Evolutionary conservation across 1,139 yeast genomes (phyloP), one percentile per base, ranked within the genome.

Genomic region (Yamadazyma dushanensis): DNA sequence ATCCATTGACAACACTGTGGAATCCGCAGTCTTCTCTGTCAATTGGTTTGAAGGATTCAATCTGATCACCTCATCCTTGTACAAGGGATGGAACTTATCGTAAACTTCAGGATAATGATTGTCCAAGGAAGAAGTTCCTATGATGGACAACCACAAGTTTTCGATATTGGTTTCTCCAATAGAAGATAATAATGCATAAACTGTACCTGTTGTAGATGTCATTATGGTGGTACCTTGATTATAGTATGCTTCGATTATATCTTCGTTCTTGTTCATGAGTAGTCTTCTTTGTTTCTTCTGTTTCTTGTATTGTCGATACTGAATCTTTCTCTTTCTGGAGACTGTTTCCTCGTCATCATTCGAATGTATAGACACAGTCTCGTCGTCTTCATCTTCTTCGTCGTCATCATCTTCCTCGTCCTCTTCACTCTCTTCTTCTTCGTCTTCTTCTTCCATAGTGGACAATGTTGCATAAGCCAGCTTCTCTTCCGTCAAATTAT

Each of bases 51-150:
- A 50, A 3, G 75, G 75, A 35, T 60, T 66, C 44, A 90, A 63
- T 51, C 98, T 76, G 29, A 73, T 70, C 11, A 89, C 96, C 59
- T 94, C 99, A 41, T 88, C 95, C 46, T 78, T 79, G 44, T 86
- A 65, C 6, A 89, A 66, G 1, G 95, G 95, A 44, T 80, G 81
- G 37, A 88, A 62, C 32, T 77, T 68, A 39, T 81, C 78, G 57
- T 89, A 90, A 1, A 89, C 80, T 40, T 81, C 84, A 3, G 96
- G 92, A 49, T 82, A 80, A 43, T 78, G 78, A 17, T 74, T 71
- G 47, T 87, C 94, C 26, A 89, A 62, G 1, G 97, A 83, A 0
- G 95, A 82, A 1, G 95, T 80, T 1, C 98, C 98, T 8, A 92
- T 76, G 2, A 92, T 83, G 1, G 96, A 77, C 5, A 89, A 67